Evolutionary conservation across 148 eudicot genomes (phyloP).

Genomic region (Gaultheria prostrata): DNA sequence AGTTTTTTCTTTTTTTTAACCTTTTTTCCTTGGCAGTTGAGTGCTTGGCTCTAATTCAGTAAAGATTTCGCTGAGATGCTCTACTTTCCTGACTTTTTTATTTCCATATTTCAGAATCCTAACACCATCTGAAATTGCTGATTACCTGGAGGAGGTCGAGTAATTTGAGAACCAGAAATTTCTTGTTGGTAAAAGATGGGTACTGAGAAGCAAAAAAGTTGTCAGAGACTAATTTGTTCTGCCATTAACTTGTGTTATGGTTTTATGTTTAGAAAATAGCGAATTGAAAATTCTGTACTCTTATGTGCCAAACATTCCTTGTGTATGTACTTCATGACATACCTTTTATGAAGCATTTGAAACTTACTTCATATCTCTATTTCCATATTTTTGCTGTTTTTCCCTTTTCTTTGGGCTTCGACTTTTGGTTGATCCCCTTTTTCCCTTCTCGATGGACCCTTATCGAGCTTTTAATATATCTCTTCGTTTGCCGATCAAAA

Average conservation of each 20-base stretch:
- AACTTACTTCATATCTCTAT: not conserved
- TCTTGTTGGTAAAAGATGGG: conserved; percentile 10
- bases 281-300: not conserved
- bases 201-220: not conserved
- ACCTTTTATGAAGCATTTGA: not conserved
- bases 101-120: conserved; percentile 64
- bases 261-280: conserved; percentile 8
- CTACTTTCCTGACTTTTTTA: not conserved
- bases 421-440: too few relatives aligned
- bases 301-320: not conserved
- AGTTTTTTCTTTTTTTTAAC: conserved; percentile 15
- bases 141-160: conserved; percentile 91
- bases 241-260: not conserved
- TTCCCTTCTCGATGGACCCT: too few relatives aligned
- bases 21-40: not conserved
- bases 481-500: too few relatives aligned
- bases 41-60: not conserved
- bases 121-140: conserved; percentile 90
- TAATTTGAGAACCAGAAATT: conserved; percentile 22
- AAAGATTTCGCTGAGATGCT: not conserved
- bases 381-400: too few relatives aligned
- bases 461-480: too few relatives aligned
- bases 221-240: conserved; percentile 1
- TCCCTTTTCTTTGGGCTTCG: too few relatives aligned
- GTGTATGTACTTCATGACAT: not conserved